Evolutionary conservation across 805 yeast genomes (phyloP).

Genomic region (Starmerella vaccinii): DNA sequence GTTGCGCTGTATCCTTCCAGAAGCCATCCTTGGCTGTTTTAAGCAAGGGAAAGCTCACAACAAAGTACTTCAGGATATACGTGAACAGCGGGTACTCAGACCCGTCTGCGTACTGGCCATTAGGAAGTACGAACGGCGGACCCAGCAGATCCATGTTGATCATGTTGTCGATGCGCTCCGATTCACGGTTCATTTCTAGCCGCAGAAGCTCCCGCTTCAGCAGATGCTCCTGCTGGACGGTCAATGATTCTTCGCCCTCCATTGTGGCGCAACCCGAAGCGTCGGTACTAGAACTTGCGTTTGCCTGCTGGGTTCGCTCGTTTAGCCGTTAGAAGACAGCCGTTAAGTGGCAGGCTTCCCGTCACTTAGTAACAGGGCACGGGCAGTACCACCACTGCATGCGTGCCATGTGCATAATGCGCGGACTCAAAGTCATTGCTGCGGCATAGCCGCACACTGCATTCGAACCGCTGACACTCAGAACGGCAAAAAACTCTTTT

Average conservation of each 20-base stretch:
- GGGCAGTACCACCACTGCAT: constrained; percentile 3
- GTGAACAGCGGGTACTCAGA: constrained; percentile 55
- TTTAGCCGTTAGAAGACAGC: background rate
- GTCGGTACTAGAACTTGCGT: background rate
- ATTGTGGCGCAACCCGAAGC: background rate
- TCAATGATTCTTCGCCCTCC: constrained; percentile 26
- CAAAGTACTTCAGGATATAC: constrained; percentile 52
- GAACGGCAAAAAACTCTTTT: too few species aligned
- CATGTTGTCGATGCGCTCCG: constrained; percentile 47
- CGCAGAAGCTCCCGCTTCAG: constrained; percentile 71
- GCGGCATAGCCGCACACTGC: too few species aligned
- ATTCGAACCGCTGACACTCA: too few species aligned
- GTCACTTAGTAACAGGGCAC: constrained; percentile 3
- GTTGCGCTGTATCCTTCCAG: constrained; percentile 73
- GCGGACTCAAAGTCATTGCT: too few species aligned
- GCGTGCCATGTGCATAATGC: too few species aligned
- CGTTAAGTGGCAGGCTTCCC: background rate
- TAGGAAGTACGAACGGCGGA: constrained; percentile 52
- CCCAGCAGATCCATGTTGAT: constrained; percentile 63
- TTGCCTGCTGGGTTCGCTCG: background rate
- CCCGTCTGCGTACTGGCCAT: constrained; percentile 32
- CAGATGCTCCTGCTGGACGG: constrained; percentile 72
- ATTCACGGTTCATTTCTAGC: constrained; percentile 52
- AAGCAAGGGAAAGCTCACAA: constrained; percentile 62
- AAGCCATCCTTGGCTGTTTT: constrained; percentile 46